Conservation (phyloP, 371 early-diverging fungal genomes). For the Mortierella sp. region DNA sequence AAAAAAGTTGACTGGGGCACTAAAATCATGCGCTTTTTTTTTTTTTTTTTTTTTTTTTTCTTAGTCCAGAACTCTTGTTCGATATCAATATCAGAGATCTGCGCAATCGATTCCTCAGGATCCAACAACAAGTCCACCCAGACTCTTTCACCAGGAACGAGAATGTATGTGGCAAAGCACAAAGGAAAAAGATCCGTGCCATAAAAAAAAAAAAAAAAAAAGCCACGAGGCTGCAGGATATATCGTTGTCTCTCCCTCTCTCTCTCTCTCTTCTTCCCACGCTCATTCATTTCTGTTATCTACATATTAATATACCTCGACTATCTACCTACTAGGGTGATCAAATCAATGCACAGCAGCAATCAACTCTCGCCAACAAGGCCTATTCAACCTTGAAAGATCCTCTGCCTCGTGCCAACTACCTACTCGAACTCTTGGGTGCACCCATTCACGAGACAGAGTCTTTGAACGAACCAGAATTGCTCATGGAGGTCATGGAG, state of each 20-base stretch:
- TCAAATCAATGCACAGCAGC: slow-evolving; percentile 76
- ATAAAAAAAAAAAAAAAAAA: too few relatives aligned
- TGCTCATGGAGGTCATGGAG: slow-evolving; percentile 88
- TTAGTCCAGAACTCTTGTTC: slow-evolving; percentile 65
- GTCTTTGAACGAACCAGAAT: slow-evolving; percentile 73
- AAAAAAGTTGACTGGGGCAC: too few relatives aligned
- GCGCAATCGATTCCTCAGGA: slow-evolving; percentile 70
- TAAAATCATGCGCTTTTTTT: too few relatives aligned
- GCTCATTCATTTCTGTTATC: not conserved
- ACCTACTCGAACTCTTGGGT: slow-evolving; percentile 75
- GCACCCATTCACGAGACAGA: slow-evolving; percentile 73
- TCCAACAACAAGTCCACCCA: slow-evolving; percentile 91
- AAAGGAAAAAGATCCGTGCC: not conserved
- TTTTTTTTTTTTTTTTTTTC: not conserved
- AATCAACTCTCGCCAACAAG: slow-evolving; percentile 88
- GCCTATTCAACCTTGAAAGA: slow-evolving; percentile 84
- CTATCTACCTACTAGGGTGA: slow-evolving; percentile 62
- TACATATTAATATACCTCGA: not conserved
- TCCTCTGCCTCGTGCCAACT: slow-evolving; percentile 84
- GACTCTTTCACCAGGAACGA: slow-evolving; percentile 81
- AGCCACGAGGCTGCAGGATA: not conserved
- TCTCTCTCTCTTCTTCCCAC: not conserved
- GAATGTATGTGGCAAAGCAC: slow-evolving; percentile 71
- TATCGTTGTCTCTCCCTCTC: not conserved
- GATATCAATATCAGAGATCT: slow-evolving; percentile 74